Base-by-base conservation (phyloP, 257 asterid species). In the Nicotiana otophora region DNA sequence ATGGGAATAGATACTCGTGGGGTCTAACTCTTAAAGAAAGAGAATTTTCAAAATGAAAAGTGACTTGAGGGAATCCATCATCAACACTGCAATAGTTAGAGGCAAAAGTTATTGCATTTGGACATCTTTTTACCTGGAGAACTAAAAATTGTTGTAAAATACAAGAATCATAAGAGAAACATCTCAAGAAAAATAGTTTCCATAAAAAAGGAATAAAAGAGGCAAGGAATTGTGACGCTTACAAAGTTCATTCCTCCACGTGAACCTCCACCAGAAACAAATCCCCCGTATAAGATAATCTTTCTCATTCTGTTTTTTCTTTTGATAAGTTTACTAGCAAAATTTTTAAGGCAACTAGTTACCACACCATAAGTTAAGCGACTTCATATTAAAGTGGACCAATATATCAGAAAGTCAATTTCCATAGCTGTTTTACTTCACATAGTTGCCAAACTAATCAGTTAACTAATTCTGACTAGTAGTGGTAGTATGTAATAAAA, bases 1-100 rank as follows among this genome's bases (percentile, higher is more conserved):
- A 91, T 11, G 98, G 94, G 90, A 96, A 94, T 82, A 96, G 91
- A 88, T 96, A 96, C 81, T 96, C 99, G 16, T 81, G 92, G 84
- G 99, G 99, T 90, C 91, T 89, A 87, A 96, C 98, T 84, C 82
- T 94, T 92, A 96, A 88, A 80, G 86, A 28, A 78, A 96, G 98
- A 57, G 95, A 92, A 82, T 91, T 92, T 88, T 90, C 90, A 79
- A 96, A 96, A 87, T 94, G 97, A 86, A 96, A 92, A 76, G 90
- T 89, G 86, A 96, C 97, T 15, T 86, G 84, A 9, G 98, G 99
- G 82, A 96, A 96, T 77, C 92, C 98, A 83, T 92, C 98, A 88
- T 96, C 98, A 78, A 96, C 95, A 85, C 99, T 96, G 96, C 95
- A 89, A 79, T 30, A 51, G 80, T 75, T 51, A 61, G 63, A 75